These are phyloP conservation scores for Houttuynia cordata DNA, from an alignment of 164 flowering plant genomes.

Conservation along the genomic window DNA sequence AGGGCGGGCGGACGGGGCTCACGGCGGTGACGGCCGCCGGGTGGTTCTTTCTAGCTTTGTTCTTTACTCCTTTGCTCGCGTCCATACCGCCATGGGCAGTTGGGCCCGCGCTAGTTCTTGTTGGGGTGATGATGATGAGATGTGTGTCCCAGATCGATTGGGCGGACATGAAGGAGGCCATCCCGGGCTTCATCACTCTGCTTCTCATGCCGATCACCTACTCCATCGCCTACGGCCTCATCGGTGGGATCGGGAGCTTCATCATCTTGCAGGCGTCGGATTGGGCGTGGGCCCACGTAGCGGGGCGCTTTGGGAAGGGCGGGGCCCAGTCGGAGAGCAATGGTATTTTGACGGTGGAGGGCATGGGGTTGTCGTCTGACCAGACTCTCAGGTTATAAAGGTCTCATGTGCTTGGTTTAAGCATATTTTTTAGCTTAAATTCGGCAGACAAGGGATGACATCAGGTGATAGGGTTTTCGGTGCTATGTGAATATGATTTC, in stretches of 20 bases:
- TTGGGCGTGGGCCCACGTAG: conserved; percentile 27
- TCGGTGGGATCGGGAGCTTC: conserved; percentile 76
- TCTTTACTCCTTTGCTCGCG: conserved; percentile 82
- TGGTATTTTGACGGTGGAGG: no score
- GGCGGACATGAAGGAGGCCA: conserved; percentile 72
- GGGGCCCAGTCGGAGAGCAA: no score
- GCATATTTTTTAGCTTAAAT: no score
- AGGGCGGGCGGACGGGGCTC: conserved; percentile 85
- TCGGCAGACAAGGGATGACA: no score
- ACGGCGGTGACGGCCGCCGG: conserved; percentile 72
- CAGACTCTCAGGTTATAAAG: no score
- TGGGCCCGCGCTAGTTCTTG: conserved; percentile 81
- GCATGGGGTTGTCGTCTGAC: no score
- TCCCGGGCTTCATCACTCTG: conserved; percentile 79
- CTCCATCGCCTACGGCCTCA: conserved; percentile 78
- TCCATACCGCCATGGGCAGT: conserved; percentile 96
- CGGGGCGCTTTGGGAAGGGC: no score
- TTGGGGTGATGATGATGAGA: conserved; percentile 92
- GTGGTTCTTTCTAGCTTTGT: conserved; percentile 58
- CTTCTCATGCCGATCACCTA: conserved; percentile 77
- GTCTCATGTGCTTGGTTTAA: no score
- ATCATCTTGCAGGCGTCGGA: conserved; percentile 58
- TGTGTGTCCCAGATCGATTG: conserved; percentile 82
- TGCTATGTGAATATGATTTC: no score
- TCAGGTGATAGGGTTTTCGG: no score